Conservation (phyloP, 2,329 filamentous ascomycete species). For the Acrocalymma vagum region DNA sequence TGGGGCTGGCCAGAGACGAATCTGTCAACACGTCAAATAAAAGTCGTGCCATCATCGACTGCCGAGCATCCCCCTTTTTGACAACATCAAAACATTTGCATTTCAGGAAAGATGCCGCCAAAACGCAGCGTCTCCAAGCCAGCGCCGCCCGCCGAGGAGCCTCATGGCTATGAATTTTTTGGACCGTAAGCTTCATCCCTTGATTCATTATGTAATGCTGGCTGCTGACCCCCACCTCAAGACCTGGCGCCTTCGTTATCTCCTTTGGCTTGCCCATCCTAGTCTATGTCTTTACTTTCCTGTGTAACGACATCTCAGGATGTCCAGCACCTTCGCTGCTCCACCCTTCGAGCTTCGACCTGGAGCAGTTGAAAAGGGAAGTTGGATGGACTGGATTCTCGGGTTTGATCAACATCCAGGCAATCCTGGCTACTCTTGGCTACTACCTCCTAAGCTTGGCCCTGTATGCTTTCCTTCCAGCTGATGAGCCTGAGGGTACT, state of each 20-base stretch:
- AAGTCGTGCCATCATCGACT: too few relatives aligned
- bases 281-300: slow-evolving; percentile 80
- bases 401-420: slow-evolving; percentile 75
- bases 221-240: slow-evolving; percentile 47
- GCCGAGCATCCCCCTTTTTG: slow-evolving; percentile 24
- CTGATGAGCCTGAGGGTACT: slow-evolving; percentile 73
- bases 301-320: slow-evolving; percentile 91
- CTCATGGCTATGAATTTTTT: slow-evolving; percentile 51
- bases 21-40: too few relatives aligned
- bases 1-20: too few relatives aligned
- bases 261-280: slow-evolving; percentile 82
- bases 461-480: slow-evolving; percentile 80
- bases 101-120: slow-evolving; percentile 31
- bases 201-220: background rate
- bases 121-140: slow-evolving; percentile 29
- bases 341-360: slow-evolving; percentile 73
- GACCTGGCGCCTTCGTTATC: slow-evolving; percentile 78
- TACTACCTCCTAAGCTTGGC: slow-evolving; percentile 82
- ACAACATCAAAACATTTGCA: slow-evolving; percentile 7
- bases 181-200: slow-evolving; percentile 46
- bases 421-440: slow-evolving; percentile 73
- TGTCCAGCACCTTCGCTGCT: slow-evolving; percentile 87
- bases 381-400: slow-evolving; percentile 83
- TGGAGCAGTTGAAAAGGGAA: slow-evolving; percentile 78
- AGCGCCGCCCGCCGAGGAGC: slow-evolving; percentile 30